phyloP scores from a whole-genome alignment of 1,284 basidiomycete genomes.

The Phaffia rhodozyma region DNA sequence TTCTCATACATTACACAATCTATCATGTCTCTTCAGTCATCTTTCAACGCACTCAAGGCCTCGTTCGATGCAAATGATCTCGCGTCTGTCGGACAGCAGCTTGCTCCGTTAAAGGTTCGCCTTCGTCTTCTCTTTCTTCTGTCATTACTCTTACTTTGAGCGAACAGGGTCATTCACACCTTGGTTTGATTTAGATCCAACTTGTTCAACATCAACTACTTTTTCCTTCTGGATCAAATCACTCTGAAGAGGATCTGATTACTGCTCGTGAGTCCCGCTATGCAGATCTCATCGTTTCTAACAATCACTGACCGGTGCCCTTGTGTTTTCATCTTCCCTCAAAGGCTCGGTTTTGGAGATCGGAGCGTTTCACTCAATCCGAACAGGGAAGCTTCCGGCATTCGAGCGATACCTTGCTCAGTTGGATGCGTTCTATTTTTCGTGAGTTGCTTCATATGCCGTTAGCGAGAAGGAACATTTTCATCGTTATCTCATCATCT shows the following conservation, averaged over 20 bases:
- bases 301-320: not conserved
- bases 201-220: conserved; percentile 34
- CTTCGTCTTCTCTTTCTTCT: not conserved
- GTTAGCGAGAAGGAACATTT: not conserved
- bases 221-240: conserved; percentile 32
- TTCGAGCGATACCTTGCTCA: conserved; percentile 94
- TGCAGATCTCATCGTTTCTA: not conserved
- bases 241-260: conserved; percentile 30
- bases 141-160: too few relatives aligned
- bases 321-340: not conserved
- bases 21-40: conserved; percentile 1
- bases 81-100: conserved; percentile 6
- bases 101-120: conserved; percentile 10
- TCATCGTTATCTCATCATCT: not conserved
- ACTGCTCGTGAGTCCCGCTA: conserved; percentile 30
- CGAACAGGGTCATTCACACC: not conserved
- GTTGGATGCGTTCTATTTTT: conserved; percentile 79
- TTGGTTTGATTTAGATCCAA: conserved; percentile 27
- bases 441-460: conserved; percentile 37
- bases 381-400: conserved; percentile 71
- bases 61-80: conserved; percentile 11
- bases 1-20: not conserved
- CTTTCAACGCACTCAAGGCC: not conserved
- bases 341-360: conserved; percentile 88
- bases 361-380: conserved; percentile 85